These are phyloP conservation scores for Fimicolochytrium jonesii DNA, from an alignment of 192 early-diverging fungal genomes.

Conservation along the genomic window DNA sequence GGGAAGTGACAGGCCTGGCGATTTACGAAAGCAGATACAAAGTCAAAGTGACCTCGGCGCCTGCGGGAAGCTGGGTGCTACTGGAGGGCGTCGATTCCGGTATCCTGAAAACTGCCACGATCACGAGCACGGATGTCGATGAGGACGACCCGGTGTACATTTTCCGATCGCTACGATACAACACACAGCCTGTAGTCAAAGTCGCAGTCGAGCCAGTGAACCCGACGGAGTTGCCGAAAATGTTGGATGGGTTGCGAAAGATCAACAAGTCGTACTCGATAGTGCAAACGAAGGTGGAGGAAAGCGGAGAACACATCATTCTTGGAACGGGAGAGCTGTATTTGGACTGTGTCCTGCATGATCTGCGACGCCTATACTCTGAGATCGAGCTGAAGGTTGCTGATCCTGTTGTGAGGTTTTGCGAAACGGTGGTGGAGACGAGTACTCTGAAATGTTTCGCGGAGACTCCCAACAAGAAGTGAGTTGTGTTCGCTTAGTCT, in stretches of 20 bases:
- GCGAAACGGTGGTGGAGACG: constrained; percentile 93
- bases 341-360: constrained; percentile 94
- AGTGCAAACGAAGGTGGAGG: constrained; percentile 86
- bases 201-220: constrained; percentile 97
- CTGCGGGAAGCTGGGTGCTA: constrained; percentile 88
- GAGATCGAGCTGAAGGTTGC: constrained; percentile 99
- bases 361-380: constrained; percentile 85
- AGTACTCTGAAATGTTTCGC: constrained; percentile 93
- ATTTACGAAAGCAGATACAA: constrained; percentile 80
- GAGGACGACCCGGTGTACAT: constrained; percentile 73
- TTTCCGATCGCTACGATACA: constrained; percentile 78
- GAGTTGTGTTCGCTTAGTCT: constrained; percentile 1
- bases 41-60: constrained; percentile 71
- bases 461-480: constrained; percentile 98
- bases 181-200: constrained; percentile 83
- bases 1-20: constrained; percentile 66
- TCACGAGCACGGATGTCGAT: constrained; percentile 58
- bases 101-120: constrained; percentile 93
- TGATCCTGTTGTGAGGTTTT: constrained; percentile 93
- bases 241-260: constrained; percentile 95
- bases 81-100: constrained; percentile 87
- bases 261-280: constrained; percentile 94
- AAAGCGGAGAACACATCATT: constrained; percentile 95
- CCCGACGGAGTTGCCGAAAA: constrained; percentile 95
- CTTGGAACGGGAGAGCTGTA: constrained; percentile 94